Percentiles rank a stretch among this genome's conserved stretches.
Conservation (phyloP, 2,329 filamentous ascomycete species). For the Trichophyton schoenleinii region DNA sequence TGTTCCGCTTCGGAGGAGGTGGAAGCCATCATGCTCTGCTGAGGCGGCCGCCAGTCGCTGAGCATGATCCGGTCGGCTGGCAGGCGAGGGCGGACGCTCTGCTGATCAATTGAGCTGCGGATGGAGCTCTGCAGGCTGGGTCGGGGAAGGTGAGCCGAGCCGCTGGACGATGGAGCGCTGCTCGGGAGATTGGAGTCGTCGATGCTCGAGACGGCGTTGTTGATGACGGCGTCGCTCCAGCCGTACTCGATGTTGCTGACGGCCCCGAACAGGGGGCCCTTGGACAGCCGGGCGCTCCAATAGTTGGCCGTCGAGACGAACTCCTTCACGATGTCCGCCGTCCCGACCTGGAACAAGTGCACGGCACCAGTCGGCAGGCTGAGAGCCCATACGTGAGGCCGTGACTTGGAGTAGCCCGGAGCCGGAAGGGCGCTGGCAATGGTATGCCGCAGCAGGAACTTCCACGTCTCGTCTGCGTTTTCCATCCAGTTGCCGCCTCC, state of each 20-base stretch:
- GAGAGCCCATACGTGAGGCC: constrained; percentile 88
- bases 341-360: constrained; percentile 96
- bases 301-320: constrained; percentile 94
- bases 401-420: constrained; percentile 80
- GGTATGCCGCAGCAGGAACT: constrained; percentile 78
- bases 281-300: constrained; percentile 89
- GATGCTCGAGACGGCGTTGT: constrained; percentile 59
- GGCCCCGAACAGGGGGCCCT: constrained; percentile 81
- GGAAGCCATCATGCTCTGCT: constrained; percentile 79
- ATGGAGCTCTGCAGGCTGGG: constrained; percentile 50
- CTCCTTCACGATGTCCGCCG: constrained; percentile 83
- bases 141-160: constrained; percentile 18
- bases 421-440: constrained; percentile 81
- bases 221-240: constrained; percentile 77
- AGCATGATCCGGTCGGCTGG: constrained; percentile 77
- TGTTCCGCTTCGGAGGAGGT: constrained; percentile 69
- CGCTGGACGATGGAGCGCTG: constrained; percentile 14
- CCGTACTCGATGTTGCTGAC: constrained; percentile 97
- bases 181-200: constrained; percentile 25
- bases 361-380: constrained; percentile 86
- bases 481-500: constrained; percentile 98
- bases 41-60: constrained; percentile 77
- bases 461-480: constrained; percentile 79
- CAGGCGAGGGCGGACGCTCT: constrained; percentile 51
- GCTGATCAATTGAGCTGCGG: constrained; percentile 54